Evolutionary conservation across 1,284 basidiomycete species (phyloP).

Genomic region (Ustilago bromivora): DNA sequence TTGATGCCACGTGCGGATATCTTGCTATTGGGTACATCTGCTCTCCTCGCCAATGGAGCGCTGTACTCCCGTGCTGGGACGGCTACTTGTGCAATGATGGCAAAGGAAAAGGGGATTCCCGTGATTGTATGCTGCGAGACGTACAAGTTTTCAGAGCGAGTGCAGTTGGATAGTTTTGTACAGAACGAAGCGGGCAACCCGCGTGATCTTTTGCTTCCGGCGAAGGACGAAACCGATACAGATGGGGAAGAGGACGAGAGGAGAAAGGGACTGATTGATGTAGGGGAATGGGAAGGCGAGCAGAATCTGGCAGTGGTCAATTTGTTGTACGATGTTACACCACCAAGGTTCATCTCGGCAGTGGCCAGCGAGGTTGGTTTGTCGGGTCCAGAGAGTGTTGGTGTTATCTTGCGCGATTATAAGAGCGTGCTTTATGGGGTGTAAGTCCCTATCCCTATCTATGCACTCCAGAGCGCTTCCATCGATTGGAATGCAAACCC

Average conservation of each 20-base stretch:
- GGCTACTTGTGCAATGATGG: constrained; percentile 95
- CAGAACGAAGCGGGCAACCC: constrained; percentile 83
- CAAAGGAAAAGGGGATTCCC: constrained; percentile 86
- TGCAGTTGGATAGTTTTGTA: constrained; percentile 92
- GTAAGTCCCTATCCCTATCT: constrained; percentile 7
- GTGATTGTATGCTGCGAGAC: constrained; percentile 98
- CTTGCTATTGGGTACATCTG: constrained; percentile 91
- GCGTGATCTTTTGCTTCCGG: constrained; percentile 41
- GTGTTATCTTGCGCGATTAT: constrained; percentile 67
- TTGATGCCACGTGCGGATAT: constrained; percentile 83
- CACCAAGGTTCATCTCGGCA: constrained; percentile 64
- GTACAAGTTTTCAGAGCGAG: constrained; percentile 95
- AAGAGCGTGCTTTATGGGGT: constrained; percentile 67
- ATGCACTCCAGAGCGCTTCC: not conserved
- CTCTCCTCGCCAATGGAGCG: constrained; percentile 92
- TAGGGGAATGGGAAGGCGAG: constrained; percentile 45
- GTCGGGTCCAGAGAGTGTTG: constrained; percentile 67
- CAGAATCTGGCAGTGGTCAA: constrained; percentile 60
- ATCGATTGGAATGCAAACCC: too few relatives aligned
- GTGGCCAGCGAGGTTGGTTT: constrained; percentile 67
- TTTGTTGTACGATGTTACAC: constrained; percentile 68
- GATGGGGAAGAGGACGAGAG: constrained; percentile 11
- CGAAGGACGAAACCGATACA: constrained; percentile 31
- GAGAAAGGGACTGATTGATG: constrained; percentile 41
- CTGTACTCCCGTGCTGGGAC: constrained; percentile 95